Percentiles rank a stretch among this genome's conserved stretches.
Conservation (phyloP, 257 asterid species). For the Avicennia marina region DNA sequence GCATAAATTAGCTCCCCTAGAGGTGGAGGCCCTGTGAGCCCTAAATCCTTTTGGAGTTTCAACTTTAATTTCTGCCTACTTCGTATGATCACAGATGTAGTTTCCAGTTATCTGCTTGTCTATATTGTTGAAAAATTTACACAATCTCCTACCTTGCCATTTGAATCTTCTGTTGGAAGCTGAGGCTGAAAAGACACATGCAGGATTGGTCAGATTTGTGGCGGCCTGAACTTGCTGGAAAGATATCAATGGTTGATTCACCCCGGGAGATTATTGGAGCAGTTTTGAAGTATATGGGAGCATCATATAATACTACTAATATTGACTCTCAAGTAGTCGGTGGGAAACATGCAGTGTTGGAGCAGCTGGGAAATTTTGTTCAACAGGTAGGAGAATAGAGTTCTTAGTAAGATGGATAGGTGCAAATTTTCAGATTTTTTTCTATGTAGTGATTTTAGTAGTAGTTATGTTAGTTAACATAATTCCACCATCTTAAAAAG, state of each 20-base stretch:
- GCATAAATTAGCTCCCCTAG: constrained; percentile 63
- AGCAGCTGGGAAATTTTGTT: constrained; percentile 57
- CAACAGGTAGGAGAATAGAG: constrained; percentile 53
- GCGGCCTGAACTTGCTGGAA: constrained; percentile 93
- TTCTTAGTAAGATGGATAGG: background rate
- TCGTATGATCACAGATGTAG: constrained; percentile 6
- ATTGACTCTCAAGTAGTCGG: constrained; percentile 68
- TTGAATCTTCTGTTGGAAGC: constrained; percentile 12
- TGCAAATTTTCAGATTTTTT: background rate
- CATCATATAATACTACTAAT: constrained; percentile 73
- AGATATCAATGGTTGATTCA: constrained; percentile 89
- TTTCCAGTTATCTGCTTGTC: constrained; percentile 7
- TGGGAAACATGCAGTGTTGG: constrained; percentile 66
- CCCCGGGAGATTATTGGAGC: constrained; percentile 89
- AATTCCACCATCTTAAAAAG: no score
- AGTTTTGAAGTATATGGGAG: constrained; percentile 83
- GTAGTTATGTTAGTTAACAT: no score
- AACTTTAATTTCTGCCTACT: constrained; percentile 9
- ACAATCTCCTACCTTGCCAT: background rate
- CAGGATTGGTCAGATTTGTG: constrained; percentile 99
- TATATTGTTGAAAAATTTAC: background rate
- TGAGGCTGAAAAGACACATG: constrained; percentile 10
- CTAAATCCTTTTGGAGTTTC: background rate
- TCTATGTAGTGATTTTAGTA: no score
- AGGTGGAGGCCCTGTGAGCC: constrained; percentile 40